phyloP scores from a whole-genome alignment of 495 filamentous ascomycete species.

The Xanthoparmelia taractica region DNA sequence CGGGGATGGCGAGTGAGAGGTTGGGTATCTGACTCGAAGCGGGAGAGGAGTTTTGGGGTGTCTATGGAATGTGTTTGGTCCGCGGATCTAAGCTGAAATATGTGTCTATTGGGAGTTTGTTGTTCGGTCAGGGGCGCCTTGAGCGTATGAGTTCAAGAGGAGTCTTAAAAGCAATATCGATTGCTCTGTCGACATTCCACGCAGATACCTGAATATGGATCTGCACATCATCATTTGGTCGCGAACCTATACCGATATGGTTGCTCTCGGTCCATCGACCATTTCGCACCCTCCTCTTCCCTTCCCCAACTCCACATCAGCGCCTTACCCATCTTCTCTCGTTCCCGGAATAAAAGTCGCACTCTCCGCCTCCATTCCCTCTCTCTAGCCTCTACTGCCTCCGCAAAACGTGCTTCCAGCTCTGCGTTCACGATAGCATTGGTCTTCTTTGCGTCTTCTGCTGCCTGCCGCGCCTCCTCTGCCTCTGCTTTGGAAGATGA shows the following conservation, averaged over 20 bases:
- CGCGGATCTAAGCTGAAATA: neutral
- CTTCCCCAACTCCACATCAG: conserved; percentile 45
- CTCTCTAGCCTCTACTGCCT: conserved; percentile 43
- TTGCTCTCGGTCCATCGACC: conserved; percentile 31
- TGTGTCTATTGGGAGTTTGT: too few species aligned
- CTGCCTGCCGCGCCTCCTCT: conserved; percentile 16
- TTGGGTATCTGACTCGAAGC: conserved; percentile 26
- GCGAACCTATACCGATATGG: conserved; percentile 43
- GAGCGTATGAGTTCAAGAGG: neutral
- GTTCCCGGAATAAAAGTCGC: conserved; percentile 48
- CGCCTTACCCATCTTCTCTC: conserved; percentile 46
- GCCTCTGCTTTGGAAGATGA: conserved; percentile 14
- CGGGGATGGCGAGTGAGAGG: conserved; percentile 33
- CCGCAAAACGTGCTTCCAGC: conserved; percentile 32
- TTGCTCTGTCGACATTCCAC: neutral
- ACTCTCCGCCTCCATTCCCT: conserved; percentile 45
- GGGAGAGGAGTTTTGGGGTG: neutral
- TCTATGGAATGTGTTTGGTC: neutral
- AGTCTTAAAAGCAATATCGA: neutral
- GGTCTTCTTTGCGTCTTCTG: neutral
- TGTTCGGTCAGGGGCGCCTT: neutral
- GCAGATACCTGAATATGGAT: neutral
- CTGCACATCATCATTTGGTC: conserved; percentile 2
- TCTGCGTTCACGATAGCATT: conserved; percentile 23
- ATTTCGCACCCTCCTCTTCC: conserved; percentile 37